Base-by-base conservation (phyloP, 2,329 filamentous ascomycete species). In the Fusarium sublunatum region DNA sequence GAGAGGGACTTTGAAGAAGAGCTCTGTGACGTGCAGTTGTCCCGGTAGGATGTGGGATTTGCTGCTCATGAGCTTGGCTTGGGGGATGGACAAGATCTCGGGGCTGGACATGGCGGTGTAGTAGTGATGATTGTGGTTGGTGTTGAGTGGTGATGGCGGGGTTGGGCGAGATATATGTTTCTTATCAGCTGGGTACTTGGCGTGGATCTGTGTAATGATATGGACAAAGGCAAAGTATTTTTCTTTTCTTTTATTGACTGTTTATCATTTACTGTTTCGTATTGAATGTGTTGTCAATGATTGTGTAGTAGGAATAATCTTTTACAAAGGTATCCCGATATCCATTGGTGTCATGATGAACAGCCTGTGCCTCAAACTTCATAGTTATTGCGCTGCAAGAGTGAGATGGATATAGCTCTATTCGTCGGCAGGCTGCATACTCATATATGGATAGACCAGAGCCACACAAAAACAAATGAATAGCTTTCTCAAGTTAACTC, bases 1-100 rank as follows among this genome's bases (percentile, higher is more conserved):
- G 60, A 91, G 83, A 4, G 93, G 93, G 10, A 97, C 93, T 66
- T 92, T 85, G 76, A 97, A 97, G 80, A 92, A 90, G 70, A 94
- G 84, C 74, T 97, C 93, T 3, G 90, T 90, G 59, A 96, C 85
- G 58, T 85, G 82, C 41, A 96, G 82, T 72, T 88, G 89, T 44
- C 92, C 92, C 26, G 78, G 78, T n/a, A 78, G 51, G 38, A 75
- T 57, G 64, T 84, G 81, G 5, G 77, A 76, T 46, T 76, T 79
- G 67, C 76, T 78, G 69, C 75, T 77, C 41, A 79, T 41, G 46
- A 81, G 71, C 61, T 73, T 74, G 42, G 80, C 80, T 12, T 75
- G 68, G 6, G 72, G 70, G 25, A 80, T 75, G 39, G 68, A 51
- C 15, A 71, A 54, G 38, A 59, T 64, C 13, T 57, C 49, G 31